Conservation (phyloP, 306 rosid genomes). For the Lathyrus tuberosus region DNA sequence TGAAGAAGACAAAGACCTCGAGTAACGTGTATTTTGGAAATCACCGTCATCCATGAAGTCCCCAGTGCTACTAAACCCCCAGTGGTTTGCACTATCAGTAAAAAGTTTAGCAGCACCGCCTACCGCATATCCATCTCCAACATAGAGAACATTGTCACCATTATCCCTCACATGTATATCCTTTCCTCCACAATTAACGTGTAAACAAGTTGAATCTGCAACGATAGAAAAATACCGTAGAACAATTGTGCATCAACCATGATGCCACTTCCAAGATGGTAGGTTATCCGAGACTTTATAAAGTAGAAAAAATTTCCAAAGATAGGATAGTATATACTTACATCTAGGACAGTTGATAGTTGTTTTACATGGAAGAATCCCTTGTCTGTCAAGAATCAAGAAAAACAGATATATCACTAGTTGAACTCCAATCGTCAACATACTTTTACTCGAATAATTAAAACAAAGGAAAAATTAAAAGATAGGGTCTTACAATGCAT, state of each 20-base stretch:
- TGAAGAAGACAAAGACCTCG: slow-evolving; percentile 37
- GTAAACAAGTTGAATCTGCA: slow-evolving; percentile 77
- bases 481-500: slow-evolving; percentile 54
- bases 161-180: slow-evolving; percentile 43
- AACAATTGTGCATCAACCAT: neutral
- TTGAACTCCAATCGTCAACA: slow-evolving; percentile 21
- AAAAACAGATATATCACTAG: slow-evolving; percentile 21
- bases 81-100: slow-evolving; percentile 8
- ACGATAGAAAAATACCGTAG: slow-evolving; percentile 12
- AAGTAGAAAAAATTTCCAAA: no score
- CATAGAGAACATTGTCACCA: slow-evolving; percentile 38
- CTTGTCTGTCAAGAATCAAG: slow-evolving; percentile 48
- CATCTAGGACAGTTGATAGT: slow-evolving; percentile 66
- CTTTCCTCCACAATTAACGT: slow-evolving; percentile 69
- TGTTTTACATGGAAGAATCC: slow-evolving; percentile 62
- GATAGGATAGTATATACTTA: slow-evolving; percentile 42
- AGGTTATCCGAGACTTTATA: no score
- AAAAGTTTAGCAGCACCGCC: slow-evolving; percentile 57
- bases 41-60: slow-evolving; percentile 47
- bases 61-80: slow-evolving; percentile 71
- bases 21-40: slow-evolving; percentile 39
- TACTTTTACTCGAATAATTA: neutral
- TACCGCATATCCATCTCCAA: slow-evolving; percentile 46
- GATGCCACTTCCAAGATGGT: neutral
- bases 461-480: slow-evolving; percentile 34